Conservation (phyloP, 495 filamentous ascomycete genomes). For the Lepraria neglecta region DNA sequence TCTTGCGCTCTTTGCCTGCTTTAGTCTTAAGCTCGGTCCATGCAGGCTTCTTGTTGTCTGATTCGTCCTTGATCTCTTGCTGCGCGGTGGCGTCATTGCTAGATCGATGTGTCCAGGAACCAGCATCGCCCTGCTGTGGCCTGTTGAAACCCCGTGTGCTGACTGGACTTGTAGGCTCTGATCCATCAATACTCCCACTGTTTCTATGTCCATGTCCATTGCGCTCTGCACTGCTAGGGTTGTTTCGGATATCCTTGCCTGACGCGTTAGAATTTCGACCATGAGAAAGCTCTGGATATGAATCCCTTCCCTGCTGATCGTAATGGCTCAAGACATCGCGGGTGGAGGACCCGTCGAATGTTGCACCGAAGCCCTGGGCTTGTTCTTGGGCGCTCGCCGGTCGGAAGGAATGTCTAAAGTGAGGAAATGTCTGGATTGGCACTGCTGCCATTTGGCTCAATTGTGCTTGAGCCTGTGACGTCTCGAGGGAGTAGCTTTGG, state of each 20-base stretch:
- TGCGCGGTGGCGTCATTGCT: slow-evolving; percentile 28
- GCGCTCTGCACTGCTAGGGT: slow-evolving; percentile 4
- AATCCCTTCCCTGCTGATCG: slow-evolving; percentile 12
- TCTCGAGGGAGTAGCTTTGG: slow-evolving; percentile 13
- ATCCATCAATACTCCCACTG: slow-evolving; percentile 32
- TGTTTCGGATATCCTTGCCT: slow-evolving; percentile 4
- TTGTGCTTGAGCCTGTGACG: slow-evolving; percentile 15
- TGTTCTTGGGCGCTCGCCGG: slow-evolving; percentile 13
- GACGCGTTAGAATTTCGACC: background rate
- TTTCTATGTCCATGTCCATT: slow-evolving; percentile 16
- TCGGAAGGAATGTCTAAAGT: slow-evolving; percentile 19
- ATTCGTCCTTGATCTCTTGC: slow-evolving; percentile 44
- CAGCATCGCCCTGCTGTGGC: slow-evolving; percentile 14
- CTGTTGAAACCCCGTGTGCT: slow-evolving; percentile 41
- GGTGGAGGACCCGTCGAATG: slow-evolving; percentile 15
- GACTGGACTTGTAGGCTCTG: slow-evolving; percentile 41
- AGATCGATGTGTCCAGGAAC: slow-evolving; percentile 7
- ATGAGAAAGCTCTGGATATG: slow-evolving; percentile 17
- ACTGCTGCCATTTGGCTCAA: slow-evolving; percentile 12
- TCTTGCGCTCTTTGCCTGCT: slow-evolving; percentile 92
- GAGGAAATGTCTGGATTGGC: slow-evolving; percentile 19
- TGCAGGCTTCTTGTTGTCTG: slow-evolving; percentile 53
- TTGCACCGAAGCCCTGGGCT: slow-evolving; percentile 9
- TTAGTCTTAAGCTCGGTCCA: slow-evolving; percentile 98
- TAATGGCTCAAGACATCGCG: slow-evolving; percentile 15